A percentile compares a stretch with the other conserved stretches of the same genome.
Evolutionary conservation across 2,329 filamentous ascomycete species (phyloP).

Genomic region (Chaetomium strumarium): DNA sequence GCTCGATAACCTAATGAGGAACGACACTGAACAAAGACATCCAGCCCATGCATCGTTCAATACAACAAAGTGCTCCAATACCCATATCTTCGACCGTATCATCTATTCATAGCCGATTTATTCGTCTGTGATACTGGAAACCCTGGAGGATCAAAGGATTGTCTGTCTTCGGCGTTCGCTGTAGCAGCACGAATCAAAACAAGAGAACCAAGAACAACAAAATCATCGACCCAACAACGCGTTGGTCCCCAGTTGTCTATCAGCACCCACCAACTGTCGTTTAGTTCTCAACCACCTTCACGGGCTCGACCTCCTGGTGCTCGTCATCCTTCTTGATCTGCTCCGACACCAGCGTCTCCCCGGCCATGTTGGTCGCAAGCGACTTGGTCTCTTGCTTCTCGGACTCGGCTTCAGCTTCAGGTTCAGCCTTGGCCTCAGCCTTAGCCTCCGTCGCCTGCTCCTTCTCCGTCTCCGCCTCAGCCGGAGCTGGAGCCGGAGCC

Average conservation of each 20-base stretch:
- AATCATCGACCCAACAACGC: not conserved
- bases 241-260: not conserved
- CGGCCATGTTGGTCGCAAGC: conserved; percentile 38
- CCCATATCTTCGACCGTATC: too few species aligned
- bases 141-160: too few species aligned
- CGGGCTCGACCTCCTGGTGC: conserved; percentile 14
- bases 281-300: conserved; percentile 17
- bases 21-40: too few species aligned
- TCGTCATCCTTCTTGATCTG: conserved; percentile 30
- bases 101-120: too few species aligned
- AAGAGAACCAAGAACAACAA: not conserved
- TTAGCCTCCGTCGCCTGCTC: not conserved
- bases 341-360: conserved; percentile 39
- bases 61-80: too few species aligned
- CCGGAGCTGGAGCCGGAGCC: not conserved
- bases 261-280: too few species aligned
- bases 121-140: too few species aligned
- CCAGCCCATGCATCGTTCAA: too few species aligned
- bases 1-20: too few species aligned
- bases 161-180: not conserved
- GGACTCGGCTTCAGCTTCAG: not conserved
- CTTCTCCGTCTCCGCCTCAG: not conserved
- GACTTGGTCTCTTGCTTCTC: conserved; percentile 29
- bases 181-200: not conserved
- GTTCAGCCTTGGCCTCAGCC: not conserved